These are phyloP conservation scores for Pestalotiopsis sp. DNA, from an alignment of 2,329 filamentous ascomycete species.

Conservation along the genomic window DNA sequence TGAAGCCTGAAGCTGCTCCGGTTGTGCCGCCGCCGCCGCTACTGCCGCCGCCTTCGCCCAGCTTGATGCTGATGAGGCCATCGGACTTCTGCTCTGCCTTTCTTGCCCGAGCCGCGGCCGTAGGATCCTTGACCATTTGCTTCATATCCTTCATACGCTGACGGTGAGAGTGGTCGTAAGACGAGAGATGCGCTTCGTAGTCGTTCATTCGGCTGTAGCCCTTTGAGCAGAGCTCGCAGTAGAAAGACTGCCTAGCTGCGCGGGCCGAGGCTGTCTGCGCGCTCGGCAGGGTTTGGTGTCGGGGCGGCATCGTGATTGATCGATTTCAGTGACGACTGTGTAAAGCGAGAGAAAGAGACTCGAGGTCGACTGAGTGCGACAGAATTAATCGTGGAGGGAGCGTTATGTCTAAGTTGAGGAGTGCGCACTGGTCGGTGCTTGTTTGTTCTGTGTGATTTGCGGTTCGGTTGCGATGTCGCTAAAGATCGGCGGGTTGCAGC, in stretches of 20 bases:
- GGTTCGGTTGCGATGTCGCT: neutral
- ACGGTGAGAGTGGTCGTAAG: constrained; percentile 95
- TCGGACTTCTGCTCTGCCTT: constrained; percentile 72
- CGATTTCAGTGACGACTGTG: neutral
- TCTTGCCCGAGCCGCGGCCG: constrained; percentile 64
- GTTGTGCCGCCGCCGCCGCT: constrained; percentile 20
- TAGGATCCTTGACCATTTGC: constrained; percentile 74
- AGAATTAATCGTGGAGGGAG: neutral
- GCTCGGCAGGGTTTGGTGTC: constrained; percentile 59
- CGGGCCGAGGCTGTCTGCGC: constrained; percentile 67
- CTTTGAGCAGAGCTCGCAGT: constrained; percentile 87
- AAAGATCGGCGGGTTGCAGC: neutral
- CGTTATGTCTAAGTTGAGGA: neutral
- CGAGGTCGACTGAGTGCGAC: neutral
- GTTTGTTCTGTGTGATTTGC: neutral
- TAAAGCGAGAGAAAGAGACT: neutral
- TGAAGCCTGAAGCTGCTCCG: constrained; percentile 52
- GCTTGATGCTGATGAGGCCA: constrained; percentile 68
- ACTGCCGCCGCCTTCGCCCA: constrained; percentile 37
- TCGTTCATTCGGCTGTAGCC: constrained; percentile 95
- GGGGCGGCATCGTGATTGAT: constrained; percentile 24
- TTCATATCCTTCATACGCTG: constrained; percentile 89
- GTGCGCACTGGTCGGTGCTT: neutral
- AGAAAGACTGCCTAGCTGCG: constrained; percentile 78
- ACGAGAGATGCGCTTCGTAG: constrained; percentile 90